These are phyloP conservation scores for Backusella luteola DNA, from an alignment of 192 early-diverging fungal genomes.

Conservation along the genomic window DNA sequence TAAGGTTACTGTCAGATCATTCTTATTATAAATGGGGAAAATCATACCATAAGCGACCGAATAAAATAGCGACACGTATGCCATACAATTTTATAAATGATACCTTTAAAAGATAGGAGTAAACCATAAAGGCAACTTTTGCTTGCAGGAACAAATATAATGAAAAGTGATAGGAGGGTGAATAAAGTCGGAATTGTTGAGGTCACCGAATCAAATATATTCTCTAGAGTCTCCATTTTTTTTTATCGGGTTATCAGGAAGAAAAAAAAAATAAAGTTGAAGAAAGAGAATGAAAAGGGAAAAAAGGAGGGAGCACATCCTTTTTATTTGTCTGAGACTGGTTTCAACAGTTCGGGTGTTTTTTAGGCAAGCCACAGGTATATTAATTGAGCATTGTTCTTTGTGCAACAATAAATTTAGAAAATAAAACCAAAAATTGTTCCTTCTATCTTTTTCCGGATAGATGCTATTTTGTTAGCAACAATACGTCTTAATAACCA, in stretches of 20 bases:
- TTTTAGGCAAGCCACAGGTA: neutral
- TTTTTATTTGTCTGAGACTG: constrained; percentile 6
- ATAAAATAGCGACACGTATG: neutral
- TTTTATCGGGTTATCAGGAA: neutral
- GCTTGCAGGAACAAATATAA: neutral
- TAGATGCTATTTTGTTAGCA: neutral
- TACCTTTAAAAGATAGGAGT: neutral
- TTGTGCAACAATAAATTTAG: neutral
- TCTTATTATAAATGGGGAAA: neutral
- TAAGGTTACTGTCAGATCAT: neutral
- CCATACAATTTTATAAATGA: neutral
- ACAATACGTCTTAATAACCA: neutral
- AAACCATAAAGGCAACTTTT: neutral
- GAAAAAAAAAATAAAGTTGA: neutral
- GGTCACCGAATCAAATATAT: neutral
- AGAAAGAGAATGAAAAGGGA: neutral
- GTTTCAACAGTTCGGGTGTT: neutral
- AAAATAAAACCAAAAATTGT: too few species aligned
- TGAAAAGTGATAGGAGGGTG: neutral
- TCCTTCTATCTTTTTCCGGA: neutral
- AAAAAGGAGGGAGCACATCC: neutral
- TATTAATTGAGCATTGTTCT: neutral
- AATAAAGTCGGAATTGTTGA: neutral
- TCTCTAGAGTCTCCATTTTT: neutral
- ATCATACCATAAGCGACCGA: neutral